Conservation (phyloP, 108 stramenopile species). For the Cyclostephanos invisitatus region DNA sequence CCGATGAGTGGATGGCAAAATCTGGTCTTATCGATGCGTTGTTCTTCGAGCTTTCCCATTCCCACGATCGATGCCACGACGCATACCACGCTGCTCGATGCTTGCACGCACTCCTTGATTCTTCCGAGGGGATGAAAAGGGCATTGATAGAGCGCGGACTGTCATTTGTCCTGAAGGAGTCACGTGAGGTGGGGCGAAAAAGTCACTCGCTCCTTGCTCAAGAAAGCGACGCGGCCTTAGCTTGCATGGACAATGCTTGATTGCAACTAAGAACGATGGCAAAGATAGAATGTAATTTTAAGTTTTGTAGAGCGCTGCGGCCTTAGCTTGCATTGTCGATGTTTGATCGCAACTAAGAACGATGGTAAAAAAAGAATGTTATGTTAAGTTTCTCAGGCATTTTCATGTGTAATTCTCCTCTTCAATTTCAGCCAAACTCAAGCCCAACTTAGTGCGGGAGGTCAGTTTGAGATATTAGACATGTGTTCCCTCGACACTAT, state of each 20-base stretch:
- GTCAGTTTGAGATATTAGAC: background rate
- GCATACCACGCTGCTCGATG: slow-evolving; percentile 42
- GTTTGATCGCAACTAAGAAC: background rate
- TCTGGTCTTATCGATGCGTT: slow-evolving; percentile 31
- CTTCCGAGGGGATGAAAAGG: slow-evolving; percentile 16
- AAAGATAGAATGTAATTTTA: background rate
- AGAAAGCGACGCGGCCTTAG: slow-evolving; percentile 35
- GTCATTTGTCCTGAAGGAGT: background rate
- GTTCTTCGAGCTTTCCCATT: slow-evolving; percentile 20
- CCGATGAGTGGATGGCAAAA: slow-evolving; percentile 30
- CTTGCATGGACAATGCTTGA: slow-evolving; percentile 7
- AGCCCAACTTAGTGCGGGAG: no score
- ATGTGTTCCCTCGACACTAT: background rate
- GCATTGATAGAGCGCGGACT: slow-evolving; percentile 21
- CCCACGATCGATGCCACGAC: slow-evolving; percentile 17
- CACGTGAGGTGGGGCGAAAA: slow-evolving; percentile 13
- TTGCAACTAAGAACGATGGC: background rate
- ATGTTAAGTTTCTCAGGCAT: no score
- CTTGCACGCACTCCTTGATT: slow-evolving; percentile 13
- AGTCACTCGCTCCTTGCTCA: slow-evolving; percentile 27
- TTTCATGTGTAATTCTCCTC: no score
- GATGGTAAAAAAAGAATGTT: background rate
- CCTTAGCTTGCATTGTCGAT: slow-evolving; percentile 18
- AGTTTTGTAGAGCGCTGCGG: slow-evolving; percentile 33
- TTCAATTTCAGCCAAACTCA: no score